Evolutionary conservation across 2,329 filamentous ascomycete species (phyloP), one percentile per base, ranked within the genome.

Genomic region (Mycosphaerelloides madeirae): DNA sequence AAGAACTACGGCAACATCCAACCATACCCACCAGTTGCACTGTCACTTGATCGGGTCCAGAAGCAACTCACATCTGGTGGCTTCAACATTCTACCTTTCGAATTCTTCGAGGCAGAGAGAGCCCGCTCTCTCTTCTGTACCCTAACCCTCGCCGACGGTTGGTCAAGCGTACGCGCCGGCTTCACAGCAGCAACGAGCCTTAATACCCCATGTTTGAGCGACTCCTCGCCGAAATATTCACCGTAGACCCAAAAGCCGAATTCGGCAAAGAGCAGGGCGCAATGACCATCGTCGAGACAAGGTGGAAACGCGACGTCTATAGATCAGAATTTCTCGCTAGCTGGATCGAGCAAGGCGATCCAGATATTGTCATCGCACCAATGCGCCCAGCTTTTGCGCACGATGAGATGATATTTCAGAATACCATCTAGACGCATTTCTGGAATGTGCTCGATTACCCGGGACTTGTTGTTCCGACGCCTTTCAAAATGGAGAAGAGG

Each of bases 371-470:
- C 33, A 44, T 44, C 22, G 29, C 32, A 16, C 41, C 41, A 11
- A 44, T 44, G 41, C 31, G 33, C 25, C 34, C 41, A 13, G 41
- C 34, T 6, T 34, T 14, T 38, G 33, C 14, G 13, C 33, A 44
- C 29, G 31, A 36, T 29, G n/a, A 8, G 28, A n/a, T 8, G 28
- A 8, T 29, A n/a, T 29, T 29, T 8, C 8, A 29, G 28, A 38
- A 15, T 7, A 20, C 20, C 6, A 38, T 18, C n/a, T 8, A 15
- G 7, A 41, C 43, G 1, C 43, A 45, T 29, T 40, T 40, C 31
- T 45, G 31, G 29, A 45, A 45, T 34, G 19, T 37, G 13, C 14
- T 45, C 4, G 43, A 45, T 19, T 45, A 45, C 29, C 43, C 43
- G 7, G 43, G 15, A 2, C 15, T 45, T 1, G 32, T 45, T 14